These are phyloP conservation scores for Teratosphaeriaceae sp. DNA, from an alignment of 2,329 filamentous ascomycete genomes.

Conservation along the genomic window DNA sequence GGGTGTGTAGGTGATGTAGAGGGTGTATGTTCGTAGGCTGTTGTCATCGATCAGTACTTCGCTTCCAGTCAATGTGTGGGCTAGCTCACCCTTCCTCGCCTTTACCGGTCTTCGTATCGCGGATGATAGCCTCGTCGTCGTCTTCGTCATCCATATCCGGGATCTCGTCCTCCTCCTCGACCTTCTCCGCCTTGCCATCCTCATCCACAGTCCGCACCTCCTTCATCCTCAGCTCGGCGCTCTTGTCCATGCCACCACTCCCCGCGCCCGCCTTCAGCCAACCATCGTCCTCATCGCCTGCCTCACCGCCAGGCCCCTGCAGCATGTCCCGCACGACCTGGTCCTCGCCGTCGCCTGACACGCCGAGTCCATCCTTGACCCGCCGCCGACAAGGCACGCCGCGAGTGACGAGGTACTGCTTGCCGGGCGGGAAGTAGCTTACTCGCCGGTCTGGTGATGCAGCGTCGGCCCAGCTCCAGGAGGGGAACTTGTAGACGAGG, in stretches of 20 bases:
- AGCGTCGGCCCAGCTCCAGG: conserved; percentile 93
- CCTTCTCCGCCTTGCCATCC: conserved; percentile 72
- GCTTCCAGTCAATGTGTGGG: neutral
- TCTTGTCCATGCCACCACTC: conserved; percentile 40
- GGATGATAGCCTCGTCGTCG: conserved; percentile 88
- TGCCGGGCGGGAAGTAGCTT: conserved; percentile 73
- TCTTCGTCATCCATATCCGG: conserved; percentile 98
- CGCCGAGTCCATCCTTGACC: conserved; percentile 70
- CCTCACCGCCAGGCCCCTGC: conserved; percentile 39
- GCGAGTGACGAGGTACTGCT: conserved; percentile 92
- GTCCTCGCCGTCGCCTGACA: conserved; percentile 82
- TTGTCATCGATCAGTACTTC: conserved; percentile 2
- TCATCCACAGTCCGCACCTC: conserved; percentile 88
- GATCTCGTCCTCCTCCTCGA: conserved; percentile 75
- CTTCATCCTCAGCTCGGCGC: conserved; percentile 61
- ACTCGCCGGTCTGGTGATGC: conserved; percentile 73
- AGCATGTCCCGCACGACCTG: conserved; percentile 77
- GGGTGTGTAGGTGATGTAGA: conserved; percentile 96
- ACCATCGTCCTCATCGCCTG: conserved; percentile 36
- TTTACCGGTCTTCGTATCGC: conserved; percentile 53
- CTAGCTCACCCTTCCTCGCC: conserved; percentile 49
- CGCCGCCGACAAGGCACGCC: conserved; percentile 90
- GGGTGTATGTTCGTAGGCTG: conserved; percentile 79
- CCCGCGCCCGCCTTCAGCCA: conserved; percentile 48
- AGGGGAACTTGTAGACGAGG: conserved; percentile 97